Evolutionary conservation across 2,329 filamentous ascomycete species (phyloP).

Genomic region (Fusarium succisae): DNA sequence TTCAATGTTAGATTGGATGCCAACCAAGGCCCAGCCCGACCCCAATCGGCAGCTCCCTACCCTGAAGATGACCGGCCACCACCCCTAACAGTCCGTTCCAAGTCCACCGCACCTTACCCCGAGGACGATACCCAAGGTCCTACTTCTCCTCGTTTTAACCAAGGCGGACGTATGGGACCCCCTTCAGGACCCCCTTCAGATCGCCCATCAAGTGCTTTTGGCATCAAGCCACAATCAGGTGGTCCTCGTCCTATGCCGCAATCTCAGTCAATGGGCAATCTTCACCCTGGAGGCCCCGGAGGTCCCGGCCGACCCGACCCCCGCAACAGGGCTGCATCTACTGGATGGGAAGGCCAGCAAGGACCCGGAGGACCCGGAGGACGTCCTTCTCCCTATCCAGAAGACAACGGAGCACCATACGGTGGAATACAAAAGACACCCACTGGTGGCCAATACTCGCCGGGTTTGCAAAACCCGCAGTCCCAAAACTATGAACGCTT

Average conservation of each 20-base stretch:
- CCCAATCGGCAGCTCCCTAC: slow-evolving; percentile 72
- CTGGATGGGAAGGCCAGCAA: slow-evolving; percentile 53
- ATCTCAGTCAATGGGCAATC: slow-evolving; percentile 58
- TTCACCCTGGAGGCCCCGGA: slow-evolving; percentile 52
- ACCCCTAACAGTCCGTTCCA: slow-evolving; percentile 56
- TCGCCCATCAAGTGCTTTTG: slow-evolving; percentile 62
- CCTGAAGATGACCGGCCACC: slow-evolving; percentile 72
- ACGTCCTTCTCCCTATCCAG: slow-evolving; percentile 39
- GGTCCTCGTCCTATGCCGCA: slow-evolving; percentile 50
- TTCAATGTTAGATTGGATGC: slow-evolving; percentile 62
- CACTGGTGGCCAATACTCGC: slow-evolving; percentile 38
- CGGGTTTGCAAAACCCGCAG: slow-evolving; percentile 28
- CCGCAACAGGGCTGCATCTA: slow-evolving; percentile 55
- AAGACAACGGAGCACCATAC: slow-evolving; percentile 41
- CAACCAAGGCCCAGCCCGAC: slow-evolving; percentile 48
- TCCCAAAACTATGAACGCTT: slow-evolving; percentile 44
- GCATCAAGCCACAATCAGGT: slow-evolving; percentile 58
- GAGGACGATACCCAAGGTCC: slow-evolving; percentile 61
- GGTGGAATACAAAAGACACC: slow-evolving; percentile 44
- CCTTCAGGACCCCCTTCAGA: slow-evolving; percentile 59
- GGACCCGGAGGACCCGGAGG: slow-evolving; percentile 36
- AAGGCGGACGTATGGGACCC: slow-evolving; percentile 60
- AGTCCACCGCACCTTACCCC: slow-evolving; percentile 72
- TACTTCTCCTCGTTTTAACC: slow-evolving; percentile 54
- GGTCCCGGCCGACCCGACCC: slow-evolving; percentile 49